Evolutionary conservation across 1,284 basidiomycete species (phyloP).

Genomic region (Megacollybia platyphylla): DNA sequence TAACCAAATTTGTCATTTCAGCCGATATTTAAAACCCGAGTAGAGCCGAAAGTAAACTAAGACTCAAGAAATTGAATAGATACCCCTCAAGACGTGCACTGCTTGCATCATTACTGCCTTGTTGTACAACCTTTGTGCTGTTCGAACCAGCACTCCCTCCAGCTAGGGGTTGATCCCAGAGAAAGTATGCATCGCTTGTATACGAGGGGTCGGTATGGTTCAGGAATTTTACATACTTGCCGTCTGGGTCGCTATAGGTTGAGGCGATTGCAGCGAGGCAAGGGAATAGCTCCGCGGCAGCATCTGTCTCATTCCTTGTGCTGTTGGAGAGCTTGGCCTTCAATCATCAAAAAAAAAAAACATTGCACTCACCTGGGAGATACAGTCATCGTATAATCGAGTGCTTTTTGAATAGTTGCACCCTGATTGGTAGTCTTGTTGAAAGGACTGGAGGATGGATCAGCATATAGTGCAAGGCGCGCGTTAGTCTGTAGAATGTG

Average conservation of each 20-base stretch:
- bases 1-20: too few relatives aligned
- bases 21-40: too few relatives aligned
- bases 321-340: neutral
- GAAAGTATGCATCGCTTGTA: constrained; percentile 19
- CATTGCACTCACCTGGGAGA: too few relatives aligned
- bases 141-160: constrained; percentile 8
- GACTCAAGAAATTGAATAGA: too few relatives aligned
- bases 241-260: constrained; percentile 23
- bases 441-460: constrained; percentile 30
- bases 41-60: too few relatives aligned
- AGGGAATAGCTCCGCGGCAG: constrained; percentile 14
- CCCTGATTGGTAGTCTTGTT: constrained; percentile 30
- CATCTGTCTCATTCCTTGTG: constrained; percentile 7
- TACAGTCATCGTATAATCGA: constrained; percentile 24
- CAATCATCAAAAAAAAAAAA: too few relatives aligned
- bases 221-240: constrained; percentile 20
- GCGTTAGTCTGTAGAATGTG: constrained; percentile 34
- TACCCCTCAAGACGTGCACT: too few relatives aligned
- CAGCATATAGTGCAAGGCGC: constrained; percentile 30
- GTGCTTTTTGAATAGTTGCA: constrained; percentile 37
- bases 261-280: constrained; percentile 21
- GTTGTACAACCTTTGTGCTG: too few relatives aligned
- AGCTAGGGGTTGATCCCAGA: constrained; percentile 22
- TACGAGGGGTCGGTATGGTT: constrained; percentile 13
- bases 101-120: too few relatives aligned